Evolutionary conservation across 1,284 basidiomycete genomes (phyloP).

Genomic region (Sanghuangporus baumii): DNA sequence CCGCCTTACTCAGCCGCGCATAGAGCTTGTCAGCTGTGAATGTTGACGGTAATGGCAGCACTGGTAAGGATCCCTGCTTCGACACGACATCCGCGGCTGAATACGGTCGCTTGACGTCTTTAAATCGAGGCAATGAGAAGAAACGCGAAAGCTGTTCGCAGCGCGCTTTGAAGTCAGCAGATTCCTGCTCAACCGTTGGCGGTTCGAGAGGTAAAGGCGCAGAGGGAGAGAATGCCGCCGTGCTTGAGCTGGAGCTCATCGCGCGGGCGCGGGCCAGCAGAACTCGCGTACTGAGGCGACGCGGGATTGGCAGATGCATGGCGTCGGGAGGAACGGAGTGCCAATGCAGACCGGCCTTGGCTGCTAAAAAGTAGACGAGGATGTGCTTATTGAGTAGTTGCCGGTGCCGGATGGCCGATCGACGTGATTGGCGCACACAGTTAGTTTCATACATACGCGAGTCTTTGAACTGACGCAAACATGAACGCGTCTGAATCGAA

Average conservation of each 20-base stretch:
- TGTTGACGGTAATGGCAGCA: conserved; percentile 72
- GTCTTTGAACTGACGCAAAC: neutral
- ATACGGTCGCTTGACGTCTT: conserved; percentile 73
- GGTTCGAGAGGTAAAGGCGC: conserved; percentile 51
- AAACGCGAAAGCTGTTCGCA: conserved; percentile 63
- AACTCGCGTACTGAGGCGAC: conserved; percentile 1
- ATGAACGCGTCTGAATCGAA: conserved; percentile 1
- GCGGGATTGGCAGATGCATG: conserved; percentile 12
- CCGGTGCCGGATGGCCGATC: neutral
- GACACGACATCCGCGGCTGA: conserved; percentile 72
- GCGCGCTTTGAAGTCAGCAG: conserved; percentile 58
- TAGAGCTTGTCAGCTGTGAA: conserved; percentile 82
- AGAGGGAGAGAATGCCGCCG: conserved; percentile 6
- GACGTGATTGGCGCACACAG: neutral
- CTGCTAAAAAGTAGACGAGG: neutral
- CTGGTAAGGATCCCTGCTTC: conserved; percentile 84
- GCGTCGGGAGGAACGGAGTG: neutral
- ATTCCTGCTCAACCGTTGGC: conserved; percentile 61
- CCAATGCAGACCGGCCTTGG: neutral
- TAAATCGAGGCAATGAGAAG: conserved; percentile 74
- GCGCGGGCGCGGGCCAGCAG: conserved; percentile 4
- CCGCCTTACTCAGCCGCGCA: conserved; percentile 56
- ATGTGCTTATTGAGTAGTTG: neutral
- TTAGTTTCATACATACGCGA: too few species aligned
- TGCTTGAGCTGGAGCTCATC: conserved; percentile 18